phyloP scores from a whole-genome alignment of 2,329 filamentous ascomycete species.

The Beauveria sp. region DNA sequence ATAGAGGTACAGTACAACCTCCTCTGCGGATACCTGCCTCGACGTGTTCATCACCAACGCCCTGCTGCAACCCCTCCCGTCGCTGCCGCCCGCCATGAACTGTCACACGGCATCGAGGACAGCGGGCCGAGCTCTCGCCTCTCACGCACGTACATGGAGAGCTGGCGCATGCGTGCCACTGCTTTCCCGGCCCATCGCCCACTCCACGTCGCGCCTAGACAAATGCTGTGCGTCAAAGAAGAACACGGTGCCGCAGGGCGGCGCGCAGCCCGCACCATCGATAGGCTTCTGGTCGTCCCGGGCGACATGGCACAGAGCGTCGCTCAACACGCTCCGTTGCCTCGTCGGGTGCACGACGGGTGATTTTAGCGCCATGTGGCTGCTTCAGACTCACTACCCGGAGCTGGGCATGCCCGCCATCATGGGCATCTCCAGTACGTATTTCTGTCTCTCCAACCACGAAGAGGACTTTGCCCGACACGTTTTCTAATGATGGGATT shows the following conservation, averaged over 20 bases:
- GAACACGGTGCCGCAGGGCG: neutral
- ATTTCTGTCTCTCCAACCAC: neutral
- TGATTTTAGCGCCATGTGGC: slow-evolving; percentile 51
- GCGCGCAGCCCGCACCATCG: neutral
- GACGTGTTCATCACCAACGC: neutral
- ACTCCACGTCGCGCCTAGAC: neutral
- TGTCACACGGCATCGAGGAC: neutral
- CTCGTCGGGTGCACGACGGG: slow-evolving; percentile 46
- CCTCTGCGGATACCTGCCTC: neutral
- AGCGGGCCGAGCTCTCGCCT: neutral
- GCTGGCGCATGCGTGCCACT: neutral
- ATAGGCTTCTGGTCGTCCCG: slow-evolving; percentile 4
- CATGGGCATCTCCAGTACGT: slow-evolving; percentile 45
- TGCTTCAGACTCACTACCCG: slow-evolving; percentile 39
- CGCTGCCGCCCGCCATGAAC: neutral
- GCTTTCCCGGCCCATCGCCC: neutral
- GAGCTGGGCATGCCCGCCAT: slow-evolving; percentile 38
- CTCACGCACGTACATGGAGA: neutral
- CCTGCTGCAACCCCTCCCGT: neutral
- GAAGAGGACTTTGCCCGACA: too few species aligned
- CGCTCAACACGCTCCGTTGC: slow-evolving; percentile 47
- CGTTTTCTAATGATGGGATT: too few species aligned
- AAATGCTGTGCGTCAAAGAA: slow-evolving; percentile 5
- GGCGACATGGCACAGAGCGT: slow-evolving; percentile 39
- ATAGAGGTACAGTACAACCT: neutral